These are phyloP conservation scores for Ballota nigra DNA, from an alignment of 257 asterid genomes.

Conservation along the genomic window DNA sequence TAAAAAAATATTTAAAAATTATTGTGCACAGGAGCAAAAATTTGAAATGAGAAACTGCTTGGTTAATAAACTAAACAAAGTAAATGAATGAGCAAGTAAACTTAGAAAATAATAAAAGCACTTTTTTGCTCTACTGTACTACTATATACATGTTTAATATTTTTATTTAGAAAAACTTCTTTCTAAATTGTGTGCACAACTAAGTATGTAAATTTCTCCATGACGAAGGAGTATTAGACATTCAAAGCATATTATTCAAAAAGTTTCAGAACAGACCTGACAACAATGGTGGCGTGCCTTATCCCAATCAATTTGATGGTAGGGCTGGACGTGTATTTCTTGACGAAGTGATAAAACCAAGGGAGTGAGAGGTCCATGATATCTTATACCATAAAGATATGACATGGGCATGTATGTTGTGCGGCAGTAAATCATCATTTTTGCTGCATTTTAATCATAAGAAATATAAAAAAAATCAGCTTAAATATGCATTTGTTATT, in stretches of 20 bases:
- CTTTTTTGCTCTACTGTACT: too few species aligned
- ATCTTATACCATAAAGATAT: conserved; percentile 55
- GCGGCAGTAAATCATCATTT: conserved; percentile 84
- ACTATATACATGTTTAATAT: too few species aligned
- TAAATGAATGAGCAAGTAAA: too few species aligned
- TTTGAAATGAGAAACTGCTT: too few species aligned
- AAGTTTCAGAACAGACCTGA: conserved; percentile 27
- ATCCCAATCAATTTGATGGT: conserved; percentile 65
- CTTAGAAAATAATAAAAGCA: too few species aligned
- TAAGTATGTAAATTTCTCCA: too few species aligned
- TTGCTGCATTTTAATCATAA: conserved; percentile 41
- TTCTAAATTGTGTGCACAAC: too few species aligned
- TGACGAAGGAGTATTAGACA: neutral
- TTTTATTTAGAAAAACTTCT: too few species aligned
- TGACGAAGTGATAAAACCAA: conserved; percentile 53
- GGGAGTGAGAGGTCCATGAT: conserved; percentile 59
- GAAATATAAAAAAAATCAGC: neutral
- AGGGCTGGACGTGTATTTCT: conserved; percentile 56
- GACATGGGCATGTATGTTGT: conserved; percentile 88
- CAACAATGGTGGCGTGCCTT: conserved; percentile 74
- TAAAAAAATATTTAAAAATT: too few species aligned
- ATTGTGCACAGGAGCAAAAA: too few species aligned
- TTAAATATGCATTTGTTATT: neutral
- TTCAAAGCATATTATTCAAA: neutral
- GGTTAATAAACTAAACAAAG: too few species aligned